Conservation (phyloP, 2,329 filamentous ascomycete genomes). For the Aspergillus cejpii region DNA sequence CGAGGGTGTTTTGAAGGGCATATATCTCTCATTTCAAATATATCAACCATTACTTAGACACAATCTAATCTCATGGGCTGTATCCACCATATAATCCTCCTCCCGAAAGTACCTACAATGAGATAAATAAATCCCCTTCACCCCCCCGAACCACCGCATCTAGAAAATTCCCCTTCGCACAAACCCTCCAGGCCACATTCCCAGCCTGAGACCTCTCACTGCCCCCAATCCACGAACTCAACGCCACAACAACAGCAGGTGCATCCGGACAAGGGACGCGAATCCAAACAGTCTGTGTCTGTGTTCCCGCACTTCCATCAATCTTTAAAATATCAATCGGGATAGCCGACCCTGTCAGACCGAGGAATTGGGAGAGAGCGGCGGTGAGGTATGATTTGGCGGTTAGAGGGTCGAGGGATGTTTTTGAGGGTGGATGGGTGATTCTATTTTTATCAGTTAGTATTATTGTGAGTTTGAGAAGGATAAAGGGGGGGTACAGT, state of each 20-base stretch:
- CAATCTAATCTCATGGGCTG: too few species aligned
- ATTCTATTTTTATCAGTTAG: too few species aligned
- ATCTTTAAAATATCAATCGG: constrained; percentile 44
- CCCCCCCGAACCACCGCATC: constrained; percentile 31
- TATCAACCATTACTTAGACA: too few species aligned
- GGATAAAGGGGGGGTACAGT: constrained; percentile 23
- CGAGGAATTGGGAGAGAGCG: constrained; percentile 44
- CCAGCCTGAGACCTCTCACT: constrained; percentile 8
- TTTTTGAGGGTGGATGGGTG: constrained; percentile 21
- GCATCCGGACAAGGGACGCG: constrained; percentile 43
- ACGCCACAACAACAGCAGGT: constrained; percentile 37
- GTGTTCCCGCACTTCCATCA: constrained; percentile 1
- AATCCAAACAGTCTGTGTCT: constrained; percentile 35
- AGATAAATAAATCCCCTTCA: constrained; percentile 32
- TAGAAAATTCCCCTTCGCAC: constrained; percentile 35
- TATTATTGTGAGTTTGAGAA: too few species aligned
- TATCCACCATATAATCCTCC: too few species aligned
- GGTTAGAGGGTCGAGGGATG: constrained; percentile 42
- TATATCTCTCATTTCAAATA: not conserved
- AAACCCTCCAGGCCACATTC: constrained; percentile 36
- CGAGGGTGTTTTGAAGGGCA: constrained; percentile 22
- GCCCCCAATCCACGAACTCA: constrained; percentile 44
- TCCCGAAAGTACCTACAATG: too few species aligned
- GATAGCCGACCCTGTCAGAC: constrained; percentile 43
- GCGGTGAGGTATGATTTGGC: constrained; percentile 41